A percentile compares a stretch with the other conserved stretches of the same genome.
These are phyloP conservation scores for Pontederia crassipes DNA, from an alignment of 176 grass and related monocot species.

Conservation along the genomic window DNA sequence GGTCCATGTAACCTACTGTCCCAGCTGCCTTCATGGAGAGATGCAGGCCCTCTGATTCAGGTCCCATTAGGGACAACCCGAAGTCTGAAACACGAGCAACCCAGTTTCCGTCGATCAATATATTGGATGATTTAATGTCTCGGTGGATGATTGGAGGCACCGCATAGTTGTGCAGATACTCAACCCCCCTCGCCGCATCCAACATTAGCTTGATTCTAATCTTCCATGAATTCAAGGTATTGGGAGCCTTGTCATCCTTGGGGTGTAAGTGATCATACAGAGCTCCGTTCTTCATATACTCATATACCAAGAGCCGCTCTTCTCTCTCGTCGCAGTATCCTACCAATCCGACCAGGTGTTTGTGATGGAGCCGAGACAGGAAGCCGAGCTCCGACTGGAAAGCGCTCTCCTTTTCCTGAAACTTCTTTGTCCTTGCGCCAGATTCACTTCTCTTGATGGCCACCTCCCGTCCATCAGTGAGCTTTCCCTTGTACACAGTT, in stretches of 20 bases:
- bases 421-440: conserved; percentile 31
- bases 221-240: conserved; percentile 59
- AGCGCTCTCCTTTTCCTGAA: conserved; percentile 89
- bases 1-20: conserved; percentile 97
- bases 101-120: conserved; percentile 66
- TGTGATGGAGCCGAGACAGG: conserved; percentile 88
- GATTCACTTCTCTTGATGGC: conserved; percentile 43
- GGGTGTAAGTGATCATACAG: conserved; percentile 90
- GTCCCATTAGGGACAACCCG: conserved; percentile 62
- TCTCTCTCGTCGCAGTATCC: conserved; percentile 80
- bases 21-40: conserved; percentile 53
- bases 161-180: conserved; percentile 93
- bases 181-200: conserved; percentile 74
- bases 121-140: conserved; percentile 98
- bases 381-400: conserved; percentile 91
- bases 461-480: conserved; percentile 18
- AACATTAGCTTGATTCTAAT: conserved; percentile 72
- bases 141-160: conserved; percentile 97
- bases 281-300: conserved; percentile 95
- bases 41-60: conserved; percentile 19
- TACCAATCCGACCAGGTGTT: conserved; percentile 70
- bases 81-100: conserved; percentile 83
- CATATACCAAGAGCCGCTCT: conserved; percentile 82
- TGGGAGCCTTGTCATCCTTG: conserved; percentile 5
- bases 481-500: conserved; percentile 25